Base-by-base conservation (phyloP, 768 basidiomycete species). In the Tylopilus sp. region DNA sequence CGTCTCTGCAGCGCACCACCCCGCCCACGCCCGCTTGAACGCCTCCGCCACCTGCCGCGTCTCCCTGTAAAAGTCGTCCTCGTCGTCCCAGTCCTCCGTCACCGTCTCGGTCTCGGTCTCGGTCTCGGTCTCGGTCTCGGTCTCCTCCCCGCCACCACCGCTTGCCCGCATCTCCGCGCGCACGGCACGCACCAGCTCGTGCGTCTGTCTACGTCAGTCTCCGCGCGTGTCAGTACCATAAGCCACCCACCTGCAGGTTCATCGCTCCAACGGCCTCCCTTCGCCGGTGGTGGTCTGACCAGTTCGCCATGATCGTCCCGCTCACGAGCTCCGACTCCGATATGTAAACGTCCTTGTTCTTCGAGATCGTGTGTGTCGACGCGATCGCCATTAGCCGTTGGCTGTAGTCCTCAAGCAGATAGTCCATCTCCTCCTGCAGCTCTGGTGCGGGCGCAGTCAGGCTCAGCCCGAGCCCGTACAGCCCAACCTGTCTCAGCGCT, bases 281-380 rank as follows among this genome's bases (percentile, higher is more conserved):
- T 38, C 76, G 57, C 51, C 71, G 72, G 28, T 71, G 70, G 55
- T 74, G 76, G 59, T 77, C 76, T 8, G 65, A 54, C 69, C 75
- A 77, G 46, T 69, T 72, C 12, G 72, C 75, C 61, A 76, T 72
- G 24, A 77, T 78, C 21, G 76, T 77, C 19, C 76, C 76, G 30
- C 75, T 77, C 13, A 77, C 66, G 1, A 78, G 62, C 63, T 77
- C 76, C 10, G 74, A 70, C 50, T 77, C 76, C 6, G 76, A 67
- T 28, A 77, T 57, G 13, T 62, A 33, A 7, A 63, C 50, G 14
- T 75, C 67, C 42, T 70, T 65, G 48, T 68, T 69, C 62, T 72
- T 74, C 2, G 70, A 72, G 17, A 70, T 48, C 11, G 75, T 74
- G 22, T 75, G 68, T 13, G 71, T 56, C 13, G 59, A 66, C 8